These are phyloP conservation scores for Datura wrightii DNA, from an alignment of 257 asterid genomes.

Conservation along the genomic window DNA sequence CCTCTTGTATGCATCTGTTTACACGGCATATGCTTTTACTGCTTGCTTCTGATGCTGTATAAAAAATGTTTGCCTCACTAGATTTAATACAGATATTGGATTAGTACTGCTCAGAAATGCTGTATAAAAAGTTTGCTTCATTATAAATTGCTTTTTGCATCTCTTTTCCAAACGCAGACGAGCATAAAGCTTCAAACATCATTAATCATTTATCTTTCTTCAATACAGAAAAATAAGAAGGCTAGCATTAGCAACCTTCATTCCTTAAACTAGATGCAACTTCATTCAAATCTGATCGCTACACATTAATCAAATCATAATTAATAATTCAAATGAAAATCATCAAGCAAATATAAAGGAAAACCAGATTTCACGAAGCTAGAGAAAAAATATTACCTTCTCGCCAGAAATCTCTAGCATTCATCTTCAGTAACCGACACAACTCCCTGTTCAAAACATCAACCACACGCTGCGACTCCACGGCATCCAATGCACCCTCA, in stretches of 20 bases:
- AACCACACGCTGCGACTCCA: conserved; percentile 88
- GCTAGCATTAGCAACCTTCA: not conserved
- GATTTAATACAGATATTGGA: not conserved
- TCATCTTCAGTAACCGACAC: conserved; percentile 75
- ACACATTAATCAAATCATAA: not conserved
- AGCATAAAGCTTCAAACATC: conserved; percentile 25
- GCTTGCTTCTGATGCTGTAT: not conserved
- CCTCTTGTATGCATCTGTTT: not conserved
- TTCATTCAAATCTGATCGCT: not conserved
- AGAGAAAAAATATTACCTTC: conserved; percentile 55
- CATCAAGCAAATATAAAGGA: not conserved
- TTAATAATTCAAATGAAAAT: not conserved
- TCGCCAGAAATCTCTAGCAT: conserved; percentile 85
- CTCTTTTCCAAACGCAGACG: conserved; percentile 12
- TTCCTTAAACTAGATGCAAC: not conserved
- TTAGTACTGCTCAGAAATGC: not conserved
- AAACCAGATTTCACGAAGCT: not conserved
- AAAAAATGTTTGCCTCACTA: not conserved
- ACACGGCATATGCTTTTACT: not conserved
- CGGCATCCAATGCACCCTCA: conserved; percentile 89
- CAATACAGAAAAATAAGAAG: not conserved
- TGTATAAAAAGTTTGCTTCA: conserved; percentile 1
- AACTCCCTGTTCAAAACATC: conserved; percentile 84
- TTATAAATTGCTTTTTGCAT: not conserved
- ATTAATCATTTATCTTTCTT: conserved; percentile 1